Conservation (phyloP, 2,329 filamentous ascomycete genomes). For the Colletotrichum endophyticum region DNA sequence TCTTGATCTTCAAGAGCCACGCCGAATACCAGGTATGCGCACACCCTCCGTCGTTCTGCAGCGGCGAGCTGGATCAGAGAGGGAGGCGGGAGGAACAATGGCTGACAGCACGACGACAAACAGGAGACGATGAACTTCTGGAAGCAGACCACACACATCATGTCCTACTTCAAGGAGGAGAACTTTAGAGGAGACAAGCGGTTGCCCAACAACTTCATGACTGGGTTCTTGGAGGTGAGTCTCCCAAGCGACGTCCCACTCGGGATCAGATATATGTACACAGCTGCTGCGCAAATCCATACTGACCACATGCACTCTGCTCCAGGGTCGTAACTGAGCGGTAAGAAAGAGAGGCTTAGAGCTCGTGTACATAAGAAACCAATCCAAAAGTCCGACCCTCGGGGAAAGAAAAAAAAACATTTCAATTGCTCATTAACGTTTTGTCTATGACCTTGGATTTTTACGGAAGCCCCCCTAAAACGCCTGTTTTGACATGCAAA, state of each 20-base stretch:
- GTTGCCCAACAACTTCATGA: slow-evolving; percentile 89
- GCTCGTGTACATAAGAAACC: slow-evolving; percentile 16
- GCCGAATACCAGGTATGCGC: slow-evolving; percentile 85
- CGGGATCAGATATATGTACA: neutral
- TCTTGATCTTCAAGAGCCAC: slow-evolving; percentile 88
- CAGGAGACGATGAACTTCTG: slow-evolving; percentile 99
- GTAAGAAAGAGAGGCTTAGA: neutral
- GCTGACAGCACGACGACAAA: neutral
- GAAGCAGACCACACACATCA: slow-evolving; percentile 95
- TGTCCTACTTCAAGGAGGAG: slow-evolving; percentile 95
- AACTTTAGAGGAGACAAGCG: slow-evolving; percentile 75
- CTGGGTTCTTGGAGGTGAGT: slow-evolving; percentile 90
- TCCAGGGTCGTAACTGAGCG: slow-evolving; percentile 25
- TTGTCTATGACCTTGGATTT: neutral
- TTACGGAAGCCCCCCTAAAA: neutral
- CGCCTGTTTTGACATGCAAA: neutral
- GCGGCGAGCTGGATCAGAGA: neutral
- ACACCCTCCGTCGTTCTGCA: neutral
- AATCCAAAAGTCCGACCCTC: slow-evolving; percentile 10
- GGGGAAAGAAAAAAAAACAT: neutral
- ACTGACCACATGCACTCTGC: neutral
- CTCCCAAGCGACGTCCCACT: neutral
- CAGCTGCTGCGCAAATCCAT: neutral
- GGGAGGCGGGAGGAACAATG: neutral
- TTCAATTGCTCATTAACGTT: neutral